These are phyloP conservation scores for Colletotrichum salicis DNA, from an alignment of 2,329 filamentous ascomycete species.

Conservation along the genomic window DNA sequence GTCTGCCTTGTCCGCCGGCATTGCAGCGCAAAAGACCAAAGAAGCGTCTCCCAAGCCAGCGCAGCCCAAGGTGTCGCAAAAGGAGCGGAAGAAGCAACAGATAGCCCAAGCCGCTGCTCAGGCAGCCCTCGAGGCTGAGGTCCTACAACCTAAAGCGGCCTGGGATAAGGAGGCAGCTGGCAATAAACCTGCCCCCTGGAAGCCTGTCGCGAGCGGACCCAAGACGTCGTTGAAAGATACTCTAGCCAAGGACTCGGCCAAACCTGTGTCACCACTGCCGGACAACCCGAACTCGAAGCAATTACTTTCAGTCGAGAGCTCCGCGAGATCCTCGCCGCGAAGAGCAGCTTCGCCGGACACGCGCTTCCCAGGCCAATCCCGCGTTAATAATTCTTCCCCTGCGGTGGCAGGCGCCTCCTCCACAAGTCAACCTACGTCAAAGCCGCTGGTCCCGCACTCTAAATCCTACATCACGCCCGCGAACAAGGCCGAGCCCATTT, in stretches of 20 bases:
- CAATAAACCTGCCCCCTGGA: constrained; percentile 72
- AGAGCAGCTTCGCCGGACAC: constrained; percentile 71
- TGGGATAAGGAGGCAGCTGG: constrained; percentile 56
- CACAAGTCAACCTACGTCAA: constrained; percentile 45
- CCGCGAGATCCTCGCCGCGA: constrained; percentile 51
- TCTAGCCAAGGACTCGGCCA: constrained; percentile 48
- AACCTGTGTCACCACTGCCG: constrained; percentile 38
- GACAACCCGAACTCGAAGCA: constrained; percentile 51
- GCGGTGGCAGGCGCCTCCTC: constrained; percentile 41
- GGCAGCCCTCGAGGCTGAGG: constrained; percentile 50
- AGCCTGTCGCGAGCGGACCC: constrained; percentile 60
- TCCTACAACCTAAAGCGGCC: constrained; percentile 49
- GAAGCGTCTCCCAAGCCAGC: constrained; percentile 50
- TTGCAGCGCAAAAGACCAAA: constrained; percentile 61
- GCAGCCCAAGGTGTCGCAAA: constrained; percentile 81
- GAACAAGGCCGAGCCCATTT: constrained; percentile 69
- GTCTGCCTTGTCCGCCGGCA: constrained; percentile 64
- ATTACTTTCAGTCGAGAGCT: constrained; percentile 55
- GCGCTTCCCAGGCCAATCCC: constrained; percentile 68
- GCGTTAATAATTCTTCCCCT: constrained; percentile 49
- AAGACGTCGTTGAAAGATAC: constrained; percentile 64
- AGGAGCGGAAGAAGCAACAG: constrained; percentile 87
- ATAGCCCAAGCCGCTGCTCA: constrained; percentile 69
- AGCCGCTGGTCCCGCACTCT: constrained; percentile 66
- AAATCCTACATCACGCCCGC: constrained; percentile 68